A percentile compares a stretch with the other conserved stretches of the same genome.
Evolutionary conservation across 192 early-diverging fungal species (phyloP).

Genomic region (Cetraspora pellucida): DNA sequence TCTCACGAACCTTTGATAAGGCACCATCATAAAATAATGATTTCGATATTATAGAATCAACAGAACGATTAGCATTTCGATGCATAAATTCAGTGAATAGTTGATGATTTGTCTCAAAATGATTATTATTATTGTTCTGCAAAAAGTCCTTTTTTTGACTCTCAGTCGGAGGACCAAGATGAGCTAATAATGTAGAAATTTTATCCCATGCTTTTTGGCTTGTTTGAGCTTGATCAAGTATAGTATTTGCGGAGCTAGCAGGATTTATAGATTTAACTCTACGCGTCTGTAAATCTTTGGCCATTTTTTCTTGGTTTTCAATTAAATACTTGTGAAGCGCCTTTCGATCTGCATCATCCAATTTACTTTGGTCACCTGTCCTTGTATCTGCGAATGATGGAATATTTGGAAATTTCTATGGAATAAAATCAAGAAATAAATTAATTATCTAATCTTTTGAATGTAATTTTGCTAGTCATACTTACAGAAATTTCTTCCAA

Average conservation of each 20-base stretch:
- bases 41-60: constrained; percentile 69
- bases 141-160: constrained; percentile 54
- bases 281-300: constrained; percentile 61
- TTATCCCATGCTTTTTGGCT: constrained; percentile 76
- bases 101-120: constrained; percentile 51
- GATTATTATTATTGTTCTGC: constrained; percentile 43
- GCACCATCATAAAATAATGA: constrained; percentile 84
- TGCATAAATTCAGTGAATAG: constrained; percentile 70
- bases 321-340: constrained; percentile 65
- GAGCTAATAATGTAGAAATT: constrained; percentile 81
- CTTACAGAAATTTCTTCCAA: constrained; percentile 74
- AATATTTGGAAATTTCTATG: neutral
- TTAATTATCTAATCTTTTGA: neutral
- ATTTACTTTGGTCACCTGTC: constrained; percentile 4
- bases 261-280: constrained; percentile 45
- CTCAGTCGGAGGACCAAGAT: constrained; percentile 86
- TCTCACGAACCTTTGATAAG: constrained; percentile 61
- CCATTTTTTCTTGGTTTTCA: constrained; percentile 71
- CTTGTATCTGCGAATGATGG: neutral
- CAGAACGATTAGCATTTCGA: constrained; percentile 64
- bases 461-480: constrained; percentile 14
- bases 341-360: constrained; percentile 46
- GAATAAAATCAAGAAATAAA: neutral
- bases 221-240: constrained; percentile 34
- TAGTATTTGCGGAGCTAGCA: neutral